phyloP scores from a whole-genome alignment of 495 filamentous ascomycete genomes.

The Darksidea phi region DNA sequence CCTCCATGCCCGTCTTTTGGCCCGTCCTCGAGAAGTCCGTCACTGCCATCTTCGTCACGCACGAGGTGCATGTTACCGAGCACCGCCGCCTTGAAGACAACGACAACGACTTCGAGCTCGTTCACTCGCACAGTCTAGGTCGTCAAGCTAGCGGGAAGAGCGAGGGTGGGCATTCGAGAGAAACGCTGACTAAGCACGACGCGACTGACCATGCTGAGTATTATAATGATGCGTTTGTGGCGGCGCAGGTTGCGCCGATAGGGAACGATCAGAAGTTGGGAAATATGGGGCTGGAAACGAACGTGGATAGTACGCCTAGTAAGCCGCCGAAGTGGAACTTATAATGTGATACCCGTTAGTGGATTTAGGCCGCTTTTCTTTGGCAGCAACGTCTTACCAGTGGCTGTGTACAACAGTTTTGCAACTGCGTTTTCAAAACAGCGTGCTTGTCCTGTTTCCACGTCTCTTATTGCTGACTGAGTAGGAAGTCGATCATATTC shows the following conservation, averaged over 20 bases:
- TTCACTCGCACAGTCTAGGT: background rate
- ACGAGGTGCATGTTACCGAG: conserved; percentile 28
- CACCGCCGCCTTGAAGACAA: conserved; percentile 4
- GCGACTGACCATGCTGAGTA: background rate
- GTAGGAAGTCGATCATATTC: too few relatives aligned
- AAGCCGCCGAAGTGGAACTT: conserved; percentile 13
- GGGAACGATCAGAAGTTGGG: background rate
- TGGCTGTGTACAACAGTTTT: too few relatives aligned
- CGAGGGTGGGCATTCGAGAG: conserved; percentile 10
- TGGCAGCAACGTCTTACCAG: background rate
- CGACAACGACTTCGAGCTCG: conserved; percentile 13
- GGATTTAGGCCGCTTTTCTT: background rate
- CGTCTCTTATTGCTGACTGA: too few relatives aligned
- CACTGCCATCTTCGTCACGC: conserved; percentile 25
- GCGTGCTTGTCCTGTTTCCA: too few relatives aligned
- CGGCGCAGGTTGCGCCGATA: conserved; percentile 19
- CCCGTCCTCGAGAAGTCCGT: conserved; percentile 22
- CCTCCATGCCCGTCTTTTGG: conserved; percentile 34
- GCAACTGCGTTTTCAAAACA: too few relatives aligned
- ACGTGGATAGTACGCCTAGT: conserved; percentile 11
- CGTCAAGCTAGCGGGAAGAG: conserved; percentile 10
- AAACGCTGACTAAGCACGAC: conserved; percentile 7
- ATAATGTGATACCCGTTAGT: conserved; percentile 1
- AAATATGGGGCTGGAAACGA: conserved; percentile 5
- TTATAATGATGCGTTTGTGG: conserved; percentile 25